phyloP scores from a whole-genome alignment of 1,284 basidiomycete species.

The Sporisorium scitamineum region DNA sequence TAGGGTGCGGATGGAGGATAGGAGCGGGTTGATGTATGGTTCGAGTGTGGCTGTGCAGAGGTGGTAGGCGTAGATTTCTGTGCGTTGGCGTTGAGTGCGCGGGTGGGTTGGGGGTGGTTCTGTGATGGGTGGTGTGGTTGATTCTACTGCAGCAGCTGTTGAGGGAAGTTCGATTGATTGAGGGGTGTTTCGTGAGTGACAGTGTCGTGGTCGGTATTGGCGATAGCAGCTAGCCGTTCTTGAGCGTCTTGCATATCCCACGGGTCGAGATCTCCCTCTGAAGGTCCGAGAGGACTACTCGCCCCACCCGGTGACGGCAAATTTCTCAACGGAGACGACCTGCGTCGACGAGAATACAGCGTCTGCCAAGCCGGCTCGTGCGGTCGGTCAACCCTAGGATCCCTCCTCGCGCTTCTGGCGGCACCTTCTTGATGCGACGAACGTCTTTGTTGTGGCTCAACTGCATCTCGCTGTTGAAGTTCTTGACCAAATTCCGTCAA shows the following conservation, averaged over 20 bases:
- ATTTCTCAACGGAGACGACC: conserved; percentile 1
- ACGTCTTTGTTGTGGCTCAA: neutral
- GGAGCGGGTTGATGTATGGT: conserved; percentile 38
- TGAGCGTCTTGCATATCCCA: conserved; percentile 55
- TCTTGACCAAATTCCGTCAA: neutral
- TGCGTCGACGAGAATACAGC: conserved; percentile 33
- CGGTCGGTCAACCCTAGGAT: conserved; percentile 21
- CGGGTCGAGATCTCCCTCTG: conserved; percentile 47
- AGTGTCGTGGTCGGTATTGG: neutral
- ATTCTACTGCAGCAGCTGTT: neutral
- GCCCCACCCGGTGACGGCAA: neutral
- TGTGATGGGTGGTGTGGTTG: neutral
- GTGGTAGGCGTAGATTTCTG: conserved; percentile 52
- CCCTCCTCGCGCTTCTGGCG: neutral
- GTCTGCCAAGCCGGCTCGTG: conserved; percentile 48
- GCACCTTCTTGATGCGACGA: conserved; percentile 7
- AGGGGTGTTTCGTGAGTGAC: neutral
- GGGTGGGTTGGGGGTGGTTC: neutral
- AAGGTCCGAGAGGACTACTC: conserved; percentile 19
- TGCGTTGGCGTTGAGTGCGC: neutral
- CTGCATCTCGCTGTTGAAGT: neutral
- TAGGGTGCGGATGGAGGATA: conserved; percentile 38
- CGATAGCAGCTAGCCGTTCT: conserved; percentile 33
- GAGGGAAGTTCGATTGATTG: neutral
- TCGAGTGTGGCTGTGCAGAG: conserved; percentile 46